Percentiles rank a stretch among this genome's conserved stretches.
These are phyloP conservation scores for Aspergillus sp. DNA, from an alignment of 2,329 filamentous ascomycete species.

Conservation along the genomic window DNA sequence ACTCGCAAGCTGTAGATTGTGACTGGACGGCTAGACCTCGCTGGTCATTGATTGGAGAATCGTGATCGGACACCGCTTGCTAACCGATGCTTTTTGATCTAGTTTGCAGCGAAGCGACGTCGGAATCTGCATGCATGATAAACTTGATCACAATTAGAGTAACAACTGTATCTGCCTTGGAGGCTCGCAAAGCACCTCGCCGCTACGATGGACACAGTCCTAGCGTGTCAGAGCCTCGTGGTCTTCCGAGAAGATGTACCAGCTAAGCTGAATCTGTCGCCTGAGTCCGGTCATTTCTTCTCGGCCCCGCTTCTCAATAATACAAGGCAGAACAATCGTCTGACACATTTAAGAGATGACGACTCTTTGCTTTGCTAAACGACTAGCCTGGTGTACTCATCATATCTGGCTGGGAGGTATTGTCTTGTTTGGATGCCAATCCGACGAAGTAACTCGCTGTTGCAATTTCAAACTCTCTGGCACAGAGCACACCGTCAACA, in stretches of 20 bases:
- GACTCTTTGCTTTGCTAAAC: no score
- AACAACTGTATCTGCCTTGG: background rate
- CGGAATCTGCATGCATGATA: background rate
- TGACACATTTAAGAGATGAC: no score
- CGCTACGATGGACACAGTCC: background rate
- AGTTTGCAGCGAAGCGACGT: background rate
- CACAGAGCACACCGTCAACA: no score
- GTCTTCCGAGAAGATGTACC: background rate
- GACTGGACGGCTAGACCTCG: background rate
- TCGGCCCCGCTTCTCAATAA: no score
- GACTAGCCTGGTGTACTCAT: no score
- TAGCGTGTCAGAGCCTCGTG: background rate
- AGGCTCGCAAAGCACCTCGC: background rate
- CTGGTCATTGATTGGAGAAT: background rate
- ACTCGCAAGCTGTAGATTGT: background rate
- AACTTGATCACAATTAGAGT: background rate
- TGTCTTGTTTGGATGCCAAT: no score
- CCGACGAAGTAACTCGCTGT: no score
- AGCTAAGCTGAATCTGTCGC: background rate
- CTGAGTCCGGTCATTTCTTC: background rate
- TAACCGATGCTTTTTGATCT: background rate
- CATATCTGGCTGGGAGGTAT: no score
- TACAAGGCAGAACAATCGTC: no score
- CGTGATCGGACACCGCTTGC: background rate
- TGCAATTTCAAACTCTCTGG: no score